These are phyloP conservation scores for Phymatotrichopsis omnivora DNA, from an alignment of 2,329 filamentous ascomycete genomes.

Conservation along the genomic window DNA sequence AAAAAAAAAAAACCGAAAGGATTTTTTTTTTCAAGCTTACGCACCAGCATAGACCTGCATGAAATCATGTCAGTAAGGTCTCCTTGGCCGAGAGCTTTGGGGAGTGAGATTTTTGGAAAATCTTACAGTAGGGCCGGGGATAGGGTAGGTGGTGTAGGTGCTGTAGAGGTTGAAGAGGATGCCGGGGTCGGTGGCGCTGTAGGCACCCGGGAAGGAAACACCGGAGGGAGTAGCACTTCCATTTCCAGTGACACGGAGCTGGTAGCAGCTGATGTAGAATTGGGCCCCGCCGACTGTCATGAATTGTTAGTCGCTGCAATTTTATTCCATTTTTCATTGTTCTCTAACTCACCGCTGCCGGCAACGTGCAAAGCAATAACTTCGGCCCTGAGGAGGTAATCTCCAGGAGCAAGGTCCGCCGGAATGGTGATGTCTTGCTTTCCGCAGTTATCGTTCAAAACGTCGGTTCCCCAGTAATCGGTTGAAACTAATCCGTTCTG, in stretches of 20 bases:
- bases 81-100: not conserved
- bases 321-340: not conserved
- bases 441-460: conserved; percentile 37
- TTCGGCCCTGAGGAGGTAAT: conserved; percentile 48
- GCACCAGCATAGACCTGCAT: conserved; percentile 17
- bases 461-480: conserved; percentile 43
- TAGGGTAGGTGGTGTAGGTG: conserved; percentile 34
- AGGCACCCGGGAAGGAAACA: conserved; percentile 43
- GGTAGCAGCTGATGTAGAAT: conserved; percentile 37
- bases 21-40: too few species aligned
- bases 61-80: not conserved
- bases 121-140: conserved; percentile 37
- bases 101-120: not conserved
- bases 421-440: conserved; percentile 44
- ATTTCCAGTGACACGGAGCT: conserved; percentile 41
- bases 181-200: conserved; percentile 41
- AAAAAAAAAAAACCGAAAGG: not conserved
- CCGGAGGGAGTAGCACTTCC: conserved; percentile 38
- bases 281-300: conserved; percentile 38
- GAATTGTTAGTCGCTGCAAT: not conserved
- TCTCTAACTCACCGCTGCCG: not conserved
- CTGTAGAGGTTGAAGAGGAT: conserved; percentile 42
- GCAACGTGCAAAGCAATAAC: conserved; percentile 47
- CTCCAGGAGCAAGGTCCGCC: conserved; percentile 43
- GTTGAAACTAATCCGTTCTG: conserved; percentile 41